Conservation (phyloP, 129 eudicot genomes). For the Heracleum sosnowskyi region DNA sequence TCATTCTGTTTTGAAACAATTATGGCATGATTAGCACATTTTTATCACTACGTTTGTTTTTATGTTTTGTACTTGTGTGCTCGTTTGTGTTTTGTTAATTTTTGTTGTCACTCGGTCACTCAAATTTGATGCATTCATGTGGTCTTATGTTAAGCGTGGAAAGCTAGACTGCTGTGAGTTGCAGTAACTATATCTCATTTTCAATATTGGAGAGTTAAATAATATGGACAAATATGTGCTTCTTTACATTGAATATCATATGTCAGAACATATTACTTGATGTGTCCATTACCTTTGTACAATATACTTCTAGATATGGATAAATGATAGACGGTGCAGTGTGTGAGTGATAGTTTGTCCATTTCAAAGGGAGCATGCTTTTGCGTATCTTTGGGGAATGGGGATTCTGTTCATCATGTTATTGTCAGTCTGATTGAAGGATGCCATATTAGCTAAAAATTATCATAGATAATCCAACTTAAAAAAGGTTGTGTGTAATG, state of each 20-base stretch:
- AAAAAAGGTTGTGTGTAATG: neutral
- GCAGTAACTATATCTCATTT: neutral
- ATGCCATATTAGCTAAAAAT: neutral
- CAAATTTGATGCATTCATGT: neutral
- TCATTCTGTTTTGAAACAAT: neutral
- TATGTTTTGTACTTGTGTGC: neutral
- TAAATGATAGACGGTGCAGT: neutral
- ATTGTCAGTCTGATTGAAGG: neutral
- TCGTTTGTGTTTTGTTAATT: neutral
- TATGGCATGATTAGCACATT: neutral
- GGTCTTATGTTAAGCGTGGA: neutral
- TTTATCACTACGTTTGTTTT: neutral
- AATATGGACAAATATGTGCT: neutral
- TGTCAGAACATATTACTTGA: neutral
- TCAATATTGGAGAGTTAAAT: neutral
- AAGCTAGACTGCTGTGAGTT: neutral
- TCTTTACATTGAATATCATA: neutral
- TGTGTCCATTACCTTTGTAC: neutral
- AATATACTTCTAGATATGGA: neutral
- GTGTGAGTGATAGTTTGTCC: neutral
- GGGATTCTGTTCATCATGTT: neutral
- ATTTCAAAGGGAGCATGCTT: neutral
- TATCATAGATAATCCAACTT: neutral
- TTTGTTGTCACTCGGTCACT: neutral
- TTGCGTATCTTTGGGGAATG: neutral